Conservation (phyloP, 306 rosid species). For the Vigna reflexopilosa region DNA sequence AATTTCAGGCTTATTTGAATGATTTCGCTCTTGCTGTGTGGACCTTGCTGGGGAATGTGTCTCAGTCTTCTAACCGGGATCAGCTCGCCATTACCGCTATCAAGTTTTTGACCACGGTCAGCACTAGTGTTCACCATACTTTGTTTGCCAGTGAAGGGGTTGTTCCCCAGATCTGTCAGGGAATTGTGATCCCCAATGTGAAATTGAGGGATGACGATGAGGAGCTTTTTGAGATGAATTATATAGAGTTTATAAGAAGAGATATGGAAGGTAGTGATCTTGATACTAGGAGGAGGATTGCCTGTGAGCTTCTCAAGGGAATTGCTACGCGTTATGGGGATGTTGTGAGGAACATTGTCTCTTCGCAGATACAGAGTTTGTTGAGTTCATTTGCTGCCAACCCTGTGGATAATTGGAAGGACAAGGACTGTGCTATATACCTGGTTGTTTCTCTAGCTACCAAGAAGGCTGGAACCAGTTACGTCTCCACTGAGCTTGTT, state of each 20-base stretch:
- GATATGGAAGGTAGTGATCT: conserved; percentile 99
- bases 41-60: conserved; percentile 77
- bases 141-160: conserved; percentile 83
- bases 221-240: conserved; percentile 87
- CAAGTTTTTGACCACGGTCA: conserved; percentile 91
- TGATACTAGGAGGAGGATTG: conserved; percentile 98
- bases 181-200: conserved; percentile 93
- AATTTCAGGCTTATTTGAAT: conserved; percentile 75
- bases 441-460: conserved; percentile 93
- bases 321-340: conserved; percentile 60
- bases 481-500: conserved; percentile 86
- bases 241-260: conserved; percentile 88
- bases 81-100: conserved; percentile 85
- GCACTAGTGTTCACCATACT: conserved; percentile 88
- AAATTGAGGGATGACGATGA: conserved; percentile 93
- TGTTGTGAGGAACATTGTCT: conserved; percentile 61
- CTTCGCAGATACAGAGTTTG: conserved; percentile 76
- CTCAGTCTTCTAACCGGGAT: conserved; percentile 78
- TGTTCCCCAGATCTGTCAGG: conserved; percentile 87
- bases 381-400: conserved; percentile 70
- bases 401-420: conserved; percentile 80
- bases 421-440: conserved; percentile 93
- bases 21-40: conserved; percentile 85
- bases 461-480: conserved; percentile 86
- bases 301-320: conserved; percentile 80